Evolutionary conservation across 805 yeast species (phyloP).

Genomic region (Lipomyces lipofer): DNA sequence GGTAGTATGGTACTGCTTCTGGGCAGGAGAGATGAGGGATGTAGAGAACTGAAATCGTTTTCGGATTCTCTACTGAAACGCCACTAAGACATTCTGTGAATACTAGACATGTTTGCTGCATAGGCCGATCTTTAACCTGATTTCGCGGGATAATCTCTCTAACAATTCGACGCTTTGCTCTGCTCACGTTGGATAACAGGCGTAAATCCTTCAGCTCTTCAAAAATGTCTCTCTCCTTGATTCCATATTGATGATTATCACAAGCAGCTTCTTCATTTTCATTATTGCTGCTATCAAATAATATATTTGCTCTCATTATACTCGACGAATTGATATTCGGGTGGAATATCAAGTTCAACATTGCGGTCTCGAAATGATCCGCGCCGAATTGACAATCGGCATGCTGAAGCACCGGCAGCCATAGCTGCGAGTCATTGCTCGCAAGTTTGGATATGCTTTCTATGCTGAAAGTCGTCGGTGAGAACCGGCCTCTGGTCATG

Average conservation of each 20-base stretch:
- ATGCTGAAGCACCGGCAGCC: slow-evolving; percentile 10
- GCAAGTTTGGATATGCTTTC: too few species aligned
- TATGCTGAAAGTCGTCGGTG: too few species aligned
- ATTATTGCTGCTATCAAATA: slow-evolving; percentile 30
- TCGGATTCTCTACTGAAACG: slow-evolving; percentile 20
- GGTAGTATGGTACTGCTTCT: slow-evolving; percentile 77
- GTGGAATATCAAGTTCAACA: slow-evolving; percentile 70
- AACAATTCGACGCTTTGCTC: slow-evolving; percentile 50
- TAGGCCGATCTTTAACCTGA: slow-evolving; percentile 77
- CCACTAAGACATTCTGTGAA: slow-evolving; percentile 29
- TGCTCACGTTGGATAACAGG: not conserved
- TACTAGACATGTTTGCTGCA: slow-evolving; percentile 81
- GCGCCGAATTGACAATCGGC: slow-evolving; percentile 1
- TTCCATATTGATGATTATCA: not conserved
- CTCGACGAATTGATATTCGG: slow-evolving; percentile 92
- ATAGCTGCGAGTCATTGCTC: too few species aligned
- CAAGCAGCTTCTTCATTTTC: not conserved
- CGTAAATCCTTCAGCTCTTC: not conserved
- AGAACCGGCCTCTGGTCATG: too few species aligned
- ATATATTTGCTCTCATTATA: slow-evolving; percentile 81
- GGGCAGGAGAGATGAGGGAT: slow-evolving; percentile 66
- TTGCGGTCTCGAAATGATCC: slow-evolving; percentile 61
- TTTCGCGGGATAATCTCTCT: slow-evolving; percentile 89
- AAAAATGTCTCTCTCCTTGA: not conserved
- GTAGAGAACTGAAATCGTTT: slow-evolving; percentile 56